These are phyloP conservation scores for Phaeolepiota aurea DNA, from an alignment of 768 basidiomycete genomes.

Conservation along the genomic window DNA sequence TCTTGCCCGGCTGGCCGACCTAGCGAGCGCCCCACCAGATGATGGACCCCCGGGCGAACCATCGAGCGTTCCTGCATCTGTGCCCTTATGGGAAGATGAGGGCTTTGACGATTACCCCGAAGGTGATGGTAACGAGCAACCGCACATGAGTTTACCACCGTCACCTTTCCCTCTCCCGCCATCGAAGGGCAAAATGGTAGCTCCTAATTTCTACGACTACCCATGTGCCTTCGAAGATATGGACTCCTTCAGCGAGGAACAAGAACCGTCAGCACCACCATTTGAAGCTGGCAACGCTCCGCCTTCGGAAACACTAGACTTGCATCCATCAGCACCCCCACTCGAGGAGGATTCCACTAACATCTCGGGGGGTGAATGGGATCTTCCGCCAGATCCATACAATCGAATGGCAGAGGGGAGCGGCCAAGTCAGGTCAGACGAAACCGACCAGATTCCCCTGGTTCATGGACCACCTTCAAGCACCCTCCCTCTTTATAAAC, in stretches of 20 bases:
- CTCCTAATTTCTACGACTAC: constrained; percentile 31
- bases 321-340: constrained; percentile 41
- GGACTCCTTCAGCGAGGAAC: constrained; percentile 20
- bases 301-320: constrained; percentile 11
- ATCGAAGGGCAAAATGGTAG: constrained; percentile 32
- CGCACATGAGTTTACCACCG: constrained; percentile 14
- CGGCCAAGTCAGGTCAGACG: neutral
- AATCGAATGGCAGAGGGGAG: neutral
- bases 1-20: constrained; percentile 42
- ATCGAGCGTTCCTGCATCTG: constrained; percentile 26
- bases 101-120: constrained; percentile 26
- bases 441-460: constrained; percentile 2
- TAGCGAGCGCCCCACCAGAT: constrained; percentile 46
- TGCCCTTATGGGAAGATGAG: constrained; percentile 48
- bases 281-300: constrained; percentile 34
- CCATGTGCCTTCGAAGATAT: constrained; percentile 32
- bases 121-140: constrained; percentile 3
- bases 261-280: constrained; percentile 35
- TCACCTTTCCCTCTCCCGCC: constrained; percentile 35
- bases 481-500: constrained; percentile 16
- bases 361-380: neutral
- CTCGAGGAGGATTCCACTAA: constrained; percentile 13
- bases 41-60: constrained; percentile 13
- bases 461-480: constrained; percentile 5
- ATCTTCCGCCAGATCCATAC: neutral